Evolutionary conservation across 805 yeast species (phyloP).

Genomic region (Saturnispora quitensis): DNA sequence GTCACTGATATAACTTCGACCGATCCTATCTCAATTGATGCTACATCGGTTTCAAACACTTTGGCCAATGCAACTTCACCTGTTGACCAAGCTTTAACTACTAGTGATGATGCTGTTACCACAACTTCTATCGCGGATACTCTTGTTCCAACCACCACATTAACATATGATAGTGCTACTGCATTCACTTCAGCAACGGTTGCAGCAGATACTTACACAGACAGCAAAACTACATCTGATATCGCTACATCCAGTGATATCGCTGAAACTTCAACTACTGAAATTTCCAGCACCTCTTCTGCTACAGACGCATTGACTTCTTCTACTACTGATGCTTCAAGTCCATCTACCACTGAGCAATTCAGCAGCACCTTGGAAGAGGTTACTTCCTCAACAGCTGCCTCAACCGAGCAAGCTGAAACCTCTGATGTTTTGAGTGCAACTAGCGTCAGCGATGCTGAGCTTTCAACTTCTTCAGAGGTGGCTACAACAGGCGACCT

Average conservation of each 20-base stretch:
- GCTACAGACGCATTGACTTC: not conserved
- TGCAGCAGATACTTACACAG: not conserved
- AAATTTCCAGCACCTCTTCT: not conserved
- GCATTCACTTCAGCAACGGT: not conserved
- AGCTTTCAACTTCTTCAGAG: not conserved
- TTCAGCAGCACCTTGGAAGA: not conserved
- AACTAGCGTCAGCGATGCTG: not conserved
- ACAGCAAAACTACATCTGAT: not conserved
- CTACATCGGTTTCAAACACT: not conserved
- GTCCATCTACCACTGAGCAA: not conserved
- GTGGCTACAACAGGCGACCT: not conserved
- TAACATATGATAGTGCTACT: constrained; percentile 6
- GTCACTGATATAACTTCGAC: not conserved
- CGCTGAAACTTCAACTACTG: not conserved
- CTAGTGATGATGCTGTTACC: not conserved
- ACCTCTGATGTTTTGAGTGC: not conserved
- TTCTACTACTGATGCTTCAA: not conserved
- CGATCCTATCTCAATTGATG: not conserved
- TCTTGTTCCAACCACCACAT: not conserved
- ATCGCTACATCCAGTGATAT: not conserved
- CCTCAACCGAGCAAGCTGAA: not conserved
- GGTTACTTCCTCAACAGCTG: not conserved
- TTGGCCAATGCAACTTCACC: too few species aligned
- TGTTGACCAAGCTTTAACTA: constrained; percentile 6
- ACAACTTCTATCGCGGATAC: not conserved